phyloP scores from a whole-genome alignment of 2,329 filamentous ascomycete species.

The Fusarium torulosum region DNA sequence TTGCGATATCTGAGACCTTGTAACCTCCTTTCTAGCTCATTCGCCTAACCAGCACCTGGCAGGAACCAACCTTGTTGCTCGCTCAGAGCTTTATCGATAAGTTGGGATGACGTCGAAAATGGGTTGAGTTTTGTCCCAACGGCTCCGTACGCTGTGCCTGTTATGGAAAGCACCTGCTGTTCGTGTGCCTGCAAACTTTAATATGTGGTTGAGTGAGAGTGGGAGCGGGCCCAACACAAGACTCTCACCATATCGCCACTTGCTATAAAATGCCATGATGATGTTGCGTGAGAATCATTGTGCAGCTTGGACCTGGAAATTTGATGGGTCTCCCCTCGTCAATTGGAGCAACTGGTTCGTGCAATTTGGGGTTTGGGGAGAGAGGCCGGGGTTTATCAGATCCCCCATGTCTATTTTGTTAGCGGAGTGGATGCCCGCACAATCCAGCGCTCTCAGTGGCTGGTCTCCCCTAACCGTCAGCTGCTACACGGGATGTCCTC shows the following conservation, averaged over 20 bases:
- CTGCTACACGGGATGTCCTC: not conserved
- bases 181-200: constrained; percentile 15
- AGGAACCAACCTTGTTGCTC: constrained; percentile 9
- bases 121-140: constrained; percentile 43
- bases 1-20: constrained; percentile 45
- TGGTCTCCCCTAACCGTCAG: not conserved
- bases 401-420: constrained; percentile 38
- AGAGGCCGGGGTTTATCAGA: constrained; percentile 29
- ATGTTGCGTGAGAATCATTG: constrained; percentile 36
- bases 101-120: constrained; percentile 46
- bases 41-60: constrained; percentile 33
- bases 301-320: constrained; percentile 24
- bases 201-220: constrained; percentile 30
- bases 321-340: constrained; percentile 3
- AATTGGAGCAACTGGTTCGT: constrained; percentile 23
- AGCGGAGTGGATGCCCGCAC: constrained; percentile 15
- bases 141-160: constrained; percentile 29
- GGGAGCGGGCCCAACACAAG: constrained; percentile 28
- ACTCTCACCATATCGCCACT: constrained; percentile 34
- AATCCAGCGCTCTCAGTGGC: constrained; percentile 24
- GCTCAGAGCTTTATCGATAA: constrained; percentile 50
- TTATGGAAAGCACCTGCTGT: constrained; percentile 24
- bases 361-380: constrained; percentile 9
- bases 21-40: constrained; percentile 41
- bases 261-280: constrained; percentile 27